Percentiles rank a stretch among this genome's conserved stretches.
Evolutionary conservation across 495 filamentous ascomycete genomes (phyloP).

Genomic region (Aspergillus heteromorphus): DNA sequence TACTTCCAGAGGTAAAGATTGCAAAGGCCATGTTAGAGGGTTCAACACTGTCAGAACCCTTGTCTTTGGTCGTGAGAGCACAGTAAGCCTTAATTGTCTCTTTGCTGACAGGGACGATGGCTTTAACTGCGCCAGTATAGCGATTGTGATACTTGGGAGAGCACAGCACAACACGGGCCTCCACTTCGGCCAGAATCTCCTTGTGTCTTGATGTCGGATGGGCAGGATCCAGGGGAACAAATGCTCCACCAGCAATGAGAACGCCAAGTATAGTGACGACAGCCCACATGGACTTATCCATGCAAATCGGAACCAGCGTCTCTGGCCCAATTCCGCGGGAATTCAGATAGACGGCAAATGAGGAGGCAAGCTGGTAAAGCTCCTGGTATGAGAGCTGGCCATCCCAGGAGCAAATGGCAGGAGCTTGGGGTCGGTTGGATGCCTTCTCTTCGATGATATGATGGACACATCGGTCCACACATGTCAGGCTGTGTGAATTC

Average conservation of each 20-base stretch:
- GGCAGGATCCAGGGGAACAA: constrained; percentile 53
- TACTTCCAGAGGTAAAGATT: constrained; percentile 51
- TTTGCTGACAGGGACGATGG: constrained; percentile 33
- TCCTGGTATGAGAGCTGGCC: constrained; percentile 38
- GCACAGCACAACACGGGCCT: constrained; percentile 35
- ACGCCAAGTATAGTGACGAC: constrained; percentile 48
- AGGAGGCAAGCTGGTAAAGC: constrained; percentile 29
- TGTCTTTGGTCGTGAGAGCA: constrained; percentile 9
- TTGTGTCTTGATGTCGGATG: constrained; percentile 46
- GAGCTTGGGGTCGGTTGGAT: constrained; percentile 25
- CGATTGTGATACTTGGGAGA: constrained; percentile 25
- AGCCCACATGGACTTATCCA: constrained; percentile 53
- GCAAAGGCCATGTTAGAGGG: constrained; percentile 36
- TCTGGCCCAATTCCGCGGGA: constrained; percentile 46
- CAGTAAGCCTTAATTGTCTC: constrained; percentile 32
- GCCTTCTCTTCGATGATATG: constrained; percentile 30
- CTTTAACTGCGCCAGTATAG: constrained; percentile 24
- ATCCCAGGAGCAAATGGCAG: constrained; percentile 41
- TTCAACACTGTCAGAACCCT: constrained; percentile 1
- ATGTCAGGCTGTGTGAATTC: constrained; percentile 24
- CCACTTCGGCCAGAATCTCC: constrained; percentile 36
- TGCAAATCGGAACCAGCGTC: constrained; percentile 49
- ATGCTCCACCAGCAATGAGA: constrained; percentile 52
- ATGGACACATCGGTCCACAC: constrained; percentile 44
- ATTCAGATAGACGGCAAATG: constrained; percentile 32